Base-by-base conservation (phyloP, 2,329 filamentous ascomycete species). In the Ceratocystis variospora region DNA sequence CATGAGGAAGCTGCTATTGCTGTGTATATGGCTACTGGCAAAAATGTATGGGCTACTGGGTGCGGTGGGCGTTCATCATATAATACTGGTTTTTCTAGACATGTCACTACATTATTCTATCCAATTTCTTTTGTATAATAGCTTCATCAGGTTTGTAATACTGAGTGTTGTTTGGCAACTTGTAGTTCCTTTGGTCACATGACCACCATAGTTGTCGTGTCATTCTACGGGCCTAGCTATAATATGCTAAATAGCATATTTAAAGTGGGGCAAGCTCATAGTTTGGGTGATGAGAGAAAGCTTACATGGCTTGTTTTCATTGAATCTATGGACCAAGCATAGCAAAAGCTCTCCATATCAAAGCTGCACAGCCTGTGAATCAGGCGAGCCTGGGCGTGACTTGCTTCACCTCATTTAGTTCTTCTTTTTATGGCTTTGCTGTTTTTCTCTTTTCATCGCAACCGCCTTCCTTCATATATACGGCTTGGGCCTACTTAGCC, bases 1-100 rank as follows among this genome's bases (percentile, higher is more conserved):
- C 12, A 12, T 41, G 61, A 25, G 46, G 25, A 33, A 28, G 41
- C 46, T 62, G 19, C 22, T 28, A 22, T 33, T 45, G 57, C 41
- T 61, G 31, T 31, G 53, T 17, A 25, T 31, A 22, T 19, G 59
- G 57, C 41, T 61, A 25, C 55, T 53, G 67, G 63, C 62, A 67
- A 69, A 69, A 70, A 22, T 65, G 67, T 50, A 66, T 66, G 41
- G 65, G 37, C 46, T 62, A 62, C 45, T 33, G 61, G 33, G 55
- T 55, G 41, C 46, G 59, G 57, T 64, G 7, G 59, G 65, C 41
- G 61, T 66, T 66, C 53, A 41, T 41, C 37, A 66, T 31, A 46
- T 66, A 33, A 67, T 69, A 66, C 45, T 62, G 37, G 19, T 44
- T 66, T 65, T 41, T 57, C 62, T 62, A 62, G 59, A 53, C 22